Percentiles rank a stretch among this genome's conserved stretches.
phyloP scores from a whole-genome alignment of 257 asterid genomes.

The Nicotiana sylvestris region DNA sequence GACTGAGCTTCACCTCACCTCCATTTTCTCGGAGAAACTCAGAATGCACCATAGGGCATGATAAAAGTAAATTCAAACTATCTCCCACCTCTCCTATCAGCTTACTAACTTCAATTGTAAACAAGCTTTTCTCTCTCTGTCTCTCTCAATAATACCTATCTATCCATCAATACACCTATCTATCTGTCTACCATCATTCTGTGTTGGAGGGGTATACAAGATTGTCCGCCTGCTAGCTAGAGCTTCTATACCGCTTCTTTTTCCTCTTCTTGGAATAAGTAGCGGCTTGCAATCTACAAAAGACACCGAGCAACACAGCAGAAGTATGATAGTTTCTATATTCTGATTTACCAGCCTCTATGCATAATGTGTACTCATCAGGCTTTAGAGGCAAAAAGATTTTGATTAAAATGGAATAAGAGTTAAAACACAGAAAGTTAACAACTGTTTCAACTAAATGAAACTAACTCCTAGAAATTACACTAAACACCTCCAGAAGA shows the following conservation, averaged over 20 bases:
- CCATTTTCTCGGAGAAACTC: background rate
- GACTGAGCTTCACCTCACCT: background rate
- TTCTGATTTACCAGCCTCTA: background rate
- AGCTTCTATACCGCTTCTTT: background rate
- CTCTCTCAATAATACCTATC: background rate
- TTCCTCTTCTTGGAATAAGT: background rate
- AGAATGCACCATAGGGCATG: background rate
- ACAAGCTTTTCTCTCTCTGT: background rate
- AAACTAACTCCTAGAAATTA: background rate
- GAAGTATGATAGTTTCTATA: background rate
- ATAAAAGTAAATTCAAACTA: background rate
- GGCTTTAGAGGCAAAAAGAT: background rate
- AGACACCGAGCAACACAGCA: background rate
- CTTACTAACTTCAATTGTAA: background rate
- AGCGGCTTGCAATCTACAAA: background rate
- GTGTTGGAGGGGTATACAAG: background rate
- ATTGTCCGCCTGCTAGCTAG: background rate
- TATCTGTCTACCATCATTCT: background rate
- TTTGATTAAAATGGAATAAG: background rate
- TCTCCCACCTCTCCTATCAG: background rate
- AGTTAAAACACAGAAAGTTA: background rate
- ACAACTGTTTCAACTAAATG: background rate
- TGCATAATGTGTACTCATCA: background rate
- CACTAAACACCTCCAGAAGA: background rate
- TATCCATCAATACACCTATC: background rate